These are phyloP conservation scores for Aspergillus sergii DNA, from an alignment of 2,329 filamentous ascomycete species.

Conservation along the genomic window DNA sequence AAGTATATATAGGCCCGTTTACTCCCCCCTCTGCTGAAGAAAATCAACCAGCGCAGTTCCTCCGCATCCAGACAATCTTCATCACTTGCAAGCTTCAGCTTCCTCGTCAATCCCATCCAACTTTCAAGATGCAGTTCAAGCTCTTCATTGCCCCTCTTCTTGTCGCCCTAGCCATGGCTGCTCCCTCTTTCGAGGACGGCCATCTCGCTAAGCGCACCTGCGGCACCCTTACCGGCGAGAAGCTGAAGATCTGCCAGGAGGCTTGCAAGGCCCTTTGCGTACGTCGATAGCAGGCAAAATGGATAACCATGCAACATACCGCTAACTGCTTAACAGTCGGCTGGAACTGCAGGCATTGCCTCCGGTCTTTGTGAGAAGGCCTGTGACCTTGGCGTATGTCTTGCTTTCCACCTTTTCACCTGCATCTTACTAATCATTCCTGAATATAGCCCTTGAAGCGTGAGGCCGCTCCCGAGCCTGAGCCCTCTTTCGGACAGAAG, in stretches of 20 bases:
- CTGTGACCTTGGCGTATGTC: not conserved
- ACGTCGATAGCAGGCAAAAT: not conserved
- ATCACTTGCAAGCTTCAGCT: not conserved
- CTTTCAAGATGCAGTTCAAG: not conserved
- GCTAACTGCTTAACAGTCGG: not conserved
- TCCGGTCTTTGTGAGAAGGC: not conserved
- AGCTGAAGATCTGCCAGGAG: not conserved
- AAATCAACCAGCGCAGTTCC: not conserved
- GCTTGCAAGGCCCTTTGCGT: not conserved
- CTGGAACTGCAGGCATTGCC: not conserved
- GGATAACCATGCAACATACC: not conserved
- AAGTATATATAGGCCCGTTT: not conserved
- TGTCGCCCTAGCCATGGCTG: not conserved
- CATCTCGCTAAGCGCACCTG: not conserved
- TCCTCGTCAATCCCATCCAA: not conserved
- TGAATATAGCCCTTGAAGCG: not conserved
- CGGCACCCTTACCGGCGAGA: not conserved
- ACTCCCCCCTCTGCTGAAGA: not conserved
- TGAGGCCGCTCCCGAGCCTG: not conserved
- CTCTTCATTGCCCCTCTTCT: not conserved
- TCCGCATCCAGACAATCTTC: not conserved
- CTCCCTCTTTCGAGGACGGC: not conserved
- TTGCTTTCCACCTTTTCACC: too few relatives aligned
- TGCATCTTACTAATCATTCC: not conserved
- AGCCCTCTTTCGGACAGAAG: not conserved